Base-by-base conservation (phyloP, 768 basidiomycete species). In the Trametes cingulata region DNA sequence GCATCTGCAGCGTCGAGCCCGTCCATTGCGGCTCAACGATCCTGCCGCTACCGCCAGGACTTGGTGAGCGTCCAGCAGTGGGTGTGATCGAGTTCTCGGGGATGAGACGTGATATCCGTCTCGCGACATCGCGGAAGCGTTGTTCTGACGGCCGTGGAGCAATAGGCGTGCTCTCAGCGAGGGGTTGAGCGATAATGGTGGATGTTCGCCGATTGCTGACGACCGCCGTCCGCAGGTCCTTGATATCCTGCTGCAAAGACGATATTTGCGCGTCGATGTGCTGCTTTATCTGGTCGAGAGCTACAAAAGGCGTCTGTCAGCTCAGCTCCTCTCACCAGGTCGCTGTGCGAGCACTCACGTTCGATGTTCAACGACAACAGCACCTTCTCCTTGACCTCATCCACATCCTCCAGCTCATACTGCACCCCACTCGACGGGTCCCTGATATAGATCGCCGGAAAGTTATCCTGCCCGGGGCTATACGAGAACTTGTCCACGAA, bases 281-380 rank as follows among this genome's bases (percentile, higher is more conserved):
- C 69, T 98, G 94, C 72, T 96, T 98, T 73, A 99, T 96, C 72
- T 98, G 96, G 74, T 99, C 95, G 55, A 98, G 86, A 22, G 94
- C 96, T 99, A 67, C 19, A 39, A 7, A 52, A 37, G 24, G 6
- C 10, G 15, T 24, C 12, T 37, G 27, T 5, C 17, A 5, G 12
- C 54, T 24, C 56, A 25, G 6, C 35, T 62, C 24, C n/a, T 36
- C n/a, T 9, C 20, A 37, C 15, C 65, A 46, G n/a, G 19, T 43
- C 43, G 17, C 19, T 1, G 12, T 22, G 22, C 6, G 3, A 25
- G 15, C 17, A 85, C 95, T 75, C 74, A 98, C 96, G 92, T 82
- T 98, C 96, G 60, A 99, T 95, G 66, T 98, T 97, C 48, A 99
- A 77, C 46, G 92, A 95, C 49, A 99, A 76, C 19, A 98, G 72